Evolutionary conservation across 345 rosid genomes (phyloP), one percentile per base, ranked within the genome.

Genomic region (Pistacia atlantica): DNA sequence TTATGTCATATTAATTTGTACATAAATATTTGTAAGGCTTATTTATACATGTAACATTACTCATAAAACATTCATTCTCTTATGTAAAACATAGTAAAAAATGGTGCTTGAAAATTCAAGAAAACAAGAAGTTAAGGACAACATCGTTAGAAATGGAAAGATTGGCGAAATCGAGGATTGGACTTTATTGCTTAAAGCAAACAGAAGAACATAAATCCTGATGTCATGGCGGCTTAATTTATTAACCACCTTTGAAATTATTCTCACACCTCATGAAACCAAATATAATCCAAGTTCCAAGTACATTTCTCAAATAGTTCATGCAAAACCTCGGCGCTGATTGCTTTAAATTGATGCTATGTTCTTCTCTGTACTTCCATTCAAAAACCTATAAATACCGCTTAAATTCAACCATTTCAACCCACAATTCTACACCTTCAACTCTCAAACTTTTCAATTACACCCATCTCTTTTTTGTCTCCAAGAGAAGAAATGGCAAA

Each of bases 311-410:
- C 1, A 37, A 37, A 37, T 37, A 37, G 38, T 37, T 37, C 38
- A 37, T 2, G 38, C 5, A 37, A 37, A 54, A 54, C 4, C 3
- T 54, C 11, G 63, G 35, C n/a, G 5, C 31, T 31, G 12, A 22
- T 52, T 70, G 62, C 63, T 33, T 70, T 16, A 51, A 5, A 16
- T 28, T 28, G 3, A 65, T 22, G 10, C 46, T 17, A 54, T 8
- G 4, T 55, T 11, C 7, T 48, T 49, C 25, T 51, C 69, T 35
- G 4, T 37, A 28, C 28, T 7, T 51, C 25, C 55, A 11, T 52
- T 11, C 4, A 52, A 67, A 67, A 35, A 67, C 75, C 81, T 83
- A 82, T 88, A 88, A 79, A 84, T 83, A 48, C 38, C 76, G 66
- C 60, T 58, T 69, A 4, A 60, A 31, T 7, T 63, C 59, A 56